phyloP scores from a whole-genome alignment of 352 stramenopile species.

The Phytophthora meadii region DNA sequence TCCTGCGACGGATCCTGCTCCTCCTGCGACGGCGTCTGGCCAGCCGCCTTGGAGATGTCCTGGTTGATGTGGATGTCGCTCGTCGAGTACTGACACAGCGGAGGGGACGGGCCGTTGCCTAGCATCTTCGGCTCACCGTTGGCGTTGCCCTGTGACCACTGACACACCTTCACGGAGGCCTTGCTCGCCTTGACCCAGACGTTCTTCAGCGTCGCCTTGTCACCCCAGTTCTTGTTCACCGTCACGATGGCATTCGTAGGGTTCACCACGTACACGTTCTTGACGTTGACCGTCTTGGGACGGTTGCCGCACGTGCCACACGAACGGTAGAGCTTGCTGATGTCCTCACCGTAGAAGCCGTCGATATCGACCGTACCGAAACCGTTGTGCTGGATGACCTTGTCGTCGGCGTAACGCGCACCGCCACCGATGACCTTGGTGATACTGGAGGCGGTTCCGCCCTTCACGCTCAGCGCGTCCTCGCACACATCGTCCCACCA shows the following conservation, averaged over 20 bases:
- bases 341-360: slow-evolving; percentile 1
- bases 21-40: slow-evolving; percentile 1
- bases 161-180: background rate
- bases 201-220: background rate
- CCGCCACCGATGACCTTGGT: background rate
- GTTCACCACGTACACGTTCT: background rate
- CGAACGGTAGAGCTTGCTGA: slow-evolving; percentile 1
- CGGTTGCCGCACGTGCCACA: background rate
- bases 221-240: background rate
- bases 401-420: background rate
- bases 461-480: slow-evolving; percentile 32
- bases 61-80: slow-evolving; percentile 33
- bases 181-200: slow-evolving; percentile 14
- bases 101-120: background rate
- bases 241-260: background rate
- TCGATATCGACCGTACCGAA: background rate
- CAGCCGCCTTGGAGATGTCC: slow-evolving; percentile 14
- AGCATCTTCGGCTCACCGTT: background rate
- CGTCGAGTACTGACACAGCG: slow-evolving; percentile 24
- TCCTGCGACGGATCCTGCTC: background rate
- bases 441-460: slow-evolving; percentile 5
- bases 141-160: background rate
- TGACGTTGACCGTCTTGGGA: background rate
- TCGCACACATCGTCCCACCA: slow-evolving; percentile 5
- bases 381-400: slow-evolving; percentile 1